Percentiles rank a stretch among this genome's conserved stretches.
These are phyloP conservation scores for Pseudogymnoascus destructans DNA, from an alignment of 2,329 filamentous ascomycete genomes.

Conservation along the genomic window DNA sequence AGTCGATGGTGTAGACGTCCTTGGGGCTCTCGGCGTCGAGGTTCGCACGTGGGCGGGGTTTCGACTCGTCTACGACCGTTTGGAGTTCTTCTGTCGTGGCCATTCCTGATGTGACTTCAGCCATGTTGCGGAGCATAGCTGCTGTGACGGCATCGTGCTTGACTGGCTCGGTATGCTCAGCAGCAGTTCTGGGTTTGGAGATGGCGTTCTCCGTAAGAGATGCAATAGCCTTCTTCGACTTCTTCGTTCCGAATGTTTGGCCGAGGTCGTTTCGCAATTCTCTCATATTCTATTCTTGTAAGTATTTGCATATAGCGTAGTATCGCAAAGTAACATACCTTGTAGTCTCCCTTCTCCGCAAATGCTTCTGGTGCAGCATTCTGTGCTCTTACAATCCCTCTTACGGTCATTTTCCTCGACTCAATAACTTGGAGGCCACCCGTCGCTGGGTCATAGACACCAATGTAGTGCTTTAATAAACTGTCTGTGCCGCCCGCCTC, in stretches of 20 bases:
- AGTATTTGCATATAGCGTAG: constrained; percentile 11
- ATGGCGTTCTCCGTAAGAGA: constrained; percentile 62
- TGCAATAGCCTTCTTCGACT: constrained; percentile 65
- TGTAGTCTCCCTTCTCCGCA: constrained; percentile 23
- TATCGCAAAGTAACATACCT: constrained; percentile 23
- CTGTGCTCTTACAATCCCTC: constrained; percentile 43
- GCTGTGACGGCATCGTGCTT: constrained; percentile 42
- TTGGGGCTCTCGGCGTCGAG: constrained; percentile 51
- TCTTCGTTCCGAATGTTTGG: constrained; percentile 72
- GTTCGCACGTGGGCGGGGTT: constrained; percentile 62
- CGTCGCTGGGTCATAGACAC: constrained; percentile 47
- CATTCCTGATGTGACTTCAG: constrained; percentile 49
- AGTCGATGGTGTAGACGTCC: constrained; percentile 58
- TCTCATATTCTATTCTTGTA: constrained; percentile 36
- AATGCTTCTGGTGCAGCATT: constrained; percentile 37
- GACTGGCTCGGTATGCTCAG: constrained; percentile 22
- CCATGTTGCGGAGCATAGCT: constrained; percentile 51
- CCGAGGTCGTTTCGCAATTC: constrained; percentile 58
- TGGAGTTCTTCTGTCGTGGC: constrained; percentile 53
- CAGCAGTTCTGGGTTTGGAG: constrained; percentile 22
- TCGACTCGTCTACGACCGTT: constrained; percentile 49
- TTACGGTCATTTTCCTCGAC: constrained; percentile 50
- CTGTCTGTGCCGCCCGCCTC: constrained; percentile 29
- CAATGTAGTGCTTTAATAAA: constrained; percentile 49
- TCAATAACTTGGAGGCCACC: constrained; percentile 47